Percentiles rank a stretch among this genome's conserved stretches.
Evolutionary conservation across 2,329 filamentous ascomycete species (phyloP).

Genomic region (Trichoderma gracile): DNA sequence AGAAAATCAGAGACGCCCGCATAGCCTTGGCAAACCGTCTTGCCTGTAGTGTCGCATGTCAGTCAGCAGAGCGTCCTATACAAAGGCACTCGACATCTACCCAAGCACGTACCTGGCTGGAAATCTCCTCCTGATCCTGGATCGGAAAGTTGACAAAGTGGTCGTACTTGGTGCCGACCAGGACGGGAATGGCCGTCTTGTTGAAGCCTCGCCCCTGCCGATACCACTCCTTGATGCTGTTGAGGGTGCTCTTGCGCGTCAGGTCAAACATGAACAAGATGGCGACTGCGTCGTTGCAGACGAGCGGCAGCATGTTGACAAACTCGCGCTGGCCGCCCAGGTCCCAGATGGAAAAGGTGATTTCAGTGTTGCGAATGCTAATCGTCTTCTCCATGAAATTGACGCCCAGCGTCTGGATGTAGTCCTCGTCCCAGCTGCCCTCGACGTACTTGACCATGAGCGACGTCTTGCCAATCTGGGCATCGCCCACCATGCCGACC

Average conservation of each 20-base stretch:
- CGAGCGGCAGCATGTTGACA: slow-evolving; percentile 98
- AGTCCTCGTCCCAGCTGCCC: slow-evolving; percentile 99
- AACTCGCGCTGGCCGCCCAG: slow-evolving; percentile 97
- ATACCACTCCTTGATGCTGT: slow-evolving; percentile 99
- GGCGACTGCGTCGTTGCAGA: slow-evolving; percentile 97
- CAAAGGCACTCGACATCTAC: neutral
- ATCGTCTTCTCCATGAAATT: slow-evolving; percentile 99
- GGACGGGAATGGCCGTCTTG: slow-evolving; percentile 98
- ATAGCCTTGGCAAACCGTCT: slow-evolving; percentile 97
- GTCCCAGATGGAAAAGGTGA: slow-evolving; percentile 99
- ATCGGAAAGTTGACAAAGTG: slow-evolving; percentile 98
- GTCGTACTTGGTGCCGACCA: slow-evolving; percentile 98
- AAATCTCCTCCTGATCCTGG: slow-evolving; percentile 98
- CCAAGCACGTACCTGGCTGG: slow-evolving; percentile 69
- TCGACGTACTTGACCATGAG: slow-evolving; percentile 99
- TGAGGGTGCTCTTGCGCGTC: slow-evolving; percentile 95
- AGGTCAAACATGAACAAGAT: slow-evolving; percentile 99
- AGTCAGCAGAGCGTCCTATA: slow-evolving; percentile 22
- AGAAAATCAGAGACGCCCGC: slow-evolving; percentile 96
- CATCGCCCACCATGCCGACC: slow-evolving; percentile 98
- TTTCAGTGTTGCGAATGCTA: slow-evolving; percentile 97
- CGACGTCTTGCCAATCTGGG: slow-evolving; percentile 98
- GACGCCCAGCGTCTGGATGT: slow-evolving; percentile 97
- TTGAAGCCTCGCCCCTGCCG: slow-evolving; percentile 97
- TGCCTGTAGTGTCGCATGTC: slow-evolving; percentile 57